Evolutionary conservation across 495 filamentous ascomycete genomes (phyloP).

Genomic region (Hyaloscypha bicolor): DNA sequence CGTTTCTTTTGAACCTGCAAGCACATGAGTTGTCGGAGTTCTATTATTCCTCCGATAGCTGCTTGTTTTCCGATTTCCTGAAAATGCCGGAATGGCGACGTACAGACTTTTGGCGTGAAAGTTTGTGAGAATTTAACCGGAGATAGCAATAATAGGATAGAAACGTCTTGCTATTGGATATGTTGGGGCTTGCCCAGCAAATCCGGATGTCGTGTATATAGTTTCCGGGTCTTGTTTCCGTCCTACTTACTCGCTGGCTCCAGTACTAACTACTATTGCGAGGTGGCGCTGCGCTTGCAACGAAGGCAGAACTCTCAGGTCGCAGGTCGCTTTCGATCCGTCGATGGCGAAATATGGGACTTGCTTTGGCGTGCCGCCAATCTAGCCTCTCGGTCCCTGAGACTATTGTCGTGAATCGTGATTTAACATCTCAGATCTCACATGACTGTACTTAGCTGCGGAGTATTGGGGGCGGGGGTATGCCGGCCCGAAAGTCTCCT

Average conservation of each 20-base stretch:
- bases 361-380: not conserved
- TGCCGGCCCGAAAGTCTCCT: not conserved
- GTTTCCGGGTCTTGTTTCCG: not conserved
- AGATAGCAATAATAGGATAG: not conserved
- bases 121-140: too few species aligned
- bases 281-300: not conserved
- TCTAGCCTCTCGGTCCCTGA: too few species aligned
- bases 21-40: not conserved
- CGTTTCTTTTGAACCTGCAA: not conserved
- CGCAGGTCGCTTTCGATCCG: not conserved
- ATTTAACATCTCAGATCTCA: not conserved
- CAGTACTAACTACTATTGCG: not conserved
- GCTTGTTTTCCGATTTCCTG: not conserved
- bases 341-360: slow-evolving; percentile 5
- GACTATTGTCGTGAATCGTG: too few species aligned
- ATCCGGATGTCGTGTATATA: not conserved
- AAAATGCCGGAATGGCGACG: not conserved
- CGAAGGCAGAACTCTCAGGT: not conserved
- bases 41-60: not conserved
- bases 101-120: not conserved
- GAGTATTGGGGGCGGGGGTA: not conserved
- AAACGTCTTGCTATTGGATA: not conserved
- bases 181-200: not conserved
- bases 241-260: not conserved
- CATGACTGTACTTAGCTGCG: not conserved